These are phyloP conservation scores for Oryza punctata DNA, from an alignment of 176 grass and related monocot species.

Conservation along the genomic window DNA sequence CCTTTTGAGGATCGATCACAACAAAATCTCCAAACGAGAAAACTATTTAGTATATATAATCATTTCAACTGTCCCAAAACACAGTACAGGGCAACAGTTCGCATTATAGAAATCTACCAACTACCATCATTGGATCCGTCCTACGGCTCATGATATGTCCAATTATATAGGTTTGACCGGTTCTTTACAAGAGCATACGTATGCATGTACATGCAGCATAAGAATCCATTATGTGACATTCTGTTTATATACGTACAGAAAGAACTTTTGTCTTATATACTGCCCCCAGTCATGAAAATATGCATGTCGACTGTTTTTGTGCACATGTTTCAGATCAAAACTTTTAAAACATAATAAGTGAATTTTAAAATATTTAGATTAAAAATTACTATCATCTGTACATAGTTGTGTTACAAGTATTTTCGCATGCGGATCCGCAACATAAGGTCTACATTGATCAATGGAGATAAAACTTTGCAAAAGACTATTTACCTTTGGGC, in stretches of 20 bases:
- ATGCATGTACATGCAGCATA: not conserved
- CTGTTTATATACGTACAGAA: not conserved
- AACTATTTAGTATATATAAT: constrained; percentile 5
- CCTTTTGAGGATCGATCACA: constrained; percentile 6
- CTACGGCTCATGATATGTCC: constrained; percentile 25
- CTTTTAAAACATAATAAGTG: not conserved
- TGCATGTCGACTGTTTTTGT: not conserved
- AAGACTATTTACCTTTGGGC: no score
- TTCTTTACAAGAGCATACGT: not conserved
- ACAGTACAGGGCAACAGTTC: constrained; percentile 35
- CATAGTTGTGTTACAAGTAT: no score
- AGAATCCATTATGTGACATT: not conserved
- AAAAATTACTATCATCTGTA: no score
- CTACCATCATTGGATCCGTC: constrained; percentile 49
- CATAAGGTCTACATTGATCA: no score
- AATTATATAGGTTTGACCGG: constrained; percentile 42
- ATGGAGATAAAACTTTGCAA: no score
- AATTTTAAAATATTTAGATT: not conserved
- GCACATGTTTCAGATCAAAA: not conserved
- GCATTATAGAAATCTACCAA: constrained; percentile 45
- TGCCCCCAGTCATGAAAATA: not conserved
- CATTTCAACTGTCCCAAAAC: not conserved
- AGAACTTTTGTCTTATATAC: not conserved
- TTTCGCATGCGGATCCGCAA: no score
- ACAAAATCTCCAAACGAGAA: constrained; percentile 14